phyloP scores from a whole-genome alignment of 2,329 filamentous ascomycete species.

The Trichoderma koningiopsis region DNA sequence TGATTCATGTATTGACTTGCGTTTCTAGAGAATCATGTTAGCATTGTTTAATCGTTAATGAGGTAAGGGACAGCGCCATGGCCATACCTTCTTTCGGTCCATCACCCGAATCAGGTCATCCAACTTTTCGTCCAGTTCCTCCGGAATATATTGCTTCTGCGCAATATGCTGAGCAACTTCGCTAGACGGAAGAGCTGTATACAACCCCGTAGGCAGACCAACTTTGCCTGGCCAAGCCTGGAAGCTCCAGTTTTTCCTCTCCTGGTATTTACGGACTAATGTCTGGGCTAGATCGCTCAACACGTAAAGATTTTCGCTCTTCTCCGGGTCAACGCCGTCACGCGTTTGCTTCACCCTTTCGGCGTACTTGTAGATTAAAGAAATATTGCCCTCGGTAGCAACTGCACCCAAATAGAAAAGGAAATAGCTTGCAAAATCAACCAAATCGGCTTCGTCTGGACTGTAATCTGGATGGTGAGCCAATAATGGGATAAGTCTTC shows the following conservation, averaged over 20 bases:
- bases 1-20: slow-evolving; percentile 56
- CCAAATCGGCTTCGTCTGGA: slow-evolving; percentile 64
- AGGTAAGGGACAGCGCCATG: background rate
- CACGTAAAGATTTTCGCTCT: slow-evolving; percentile 77
- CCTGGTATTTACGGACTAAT: slow-evolving; percentile 82
- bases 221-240: slow-evolving; percentile 82
- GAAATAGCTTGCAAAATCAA: slow-evolving; percentile 85
- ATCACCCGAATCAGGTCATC: slow-evolving; percentile 66
- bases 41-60: background rate
- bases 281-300: slow-evolving; percentile 85
- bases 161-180: slow-evolving; percentile 81
- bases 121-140: slow-evolving; percentile 72
- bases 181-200: slow-evolving; percentile 73
- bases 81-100: slow-evolving; percentile 70
- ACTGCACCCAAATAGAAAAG: slow-evolving; percentile 84
- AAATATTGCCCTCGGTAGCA: slow-evolving; percentile 83
- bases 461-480: slow-evolving; percentile 93
- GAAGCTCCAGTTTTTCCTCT: slow-evolving; percentile 81
- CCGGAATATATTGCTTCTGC: slow-evolving; percentile 79
- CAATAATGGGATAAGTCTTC: slow-evolving; percentile 80
- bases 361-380: slow-evolving; percentile 86
- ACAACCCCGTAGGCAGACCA: slow-evolving; percentile 77
- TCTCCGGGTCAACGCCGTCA: slow-evolving; percentile 70
- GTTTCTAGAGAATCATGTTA: slow-evolving; percentile 48
- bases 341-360: slow-evolving; percentile 89